A percentile compares a stretch with the other conserved stretches of the same genome.
phyloP scores from a whole-genome alignment of 78 protist species.

The Protostelium mycophagum region DNA sequence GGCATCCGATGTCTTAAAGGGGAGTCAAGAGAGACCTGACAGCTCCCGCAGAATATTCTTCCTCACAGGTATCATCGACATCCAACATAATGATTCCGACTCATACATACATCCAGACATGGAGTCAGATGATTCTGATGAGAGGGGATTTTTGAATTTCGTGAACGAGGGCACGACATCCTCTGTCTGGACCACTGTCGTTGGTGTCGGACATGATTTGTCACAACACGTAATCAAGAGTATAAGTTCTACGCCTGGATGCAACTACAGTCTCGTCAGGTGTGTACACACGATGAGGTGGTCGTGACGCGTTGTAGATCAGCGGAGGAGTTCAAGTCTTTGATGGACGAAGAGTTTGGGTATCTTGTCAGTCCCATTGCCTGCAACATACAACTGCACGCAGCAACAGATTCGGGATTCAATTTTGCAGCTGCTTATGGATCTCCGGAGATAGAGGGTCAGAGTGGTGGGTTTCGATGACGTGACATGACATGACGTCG shows the following conservation, averaged over 20 bases:
- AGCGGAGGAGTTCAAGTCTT: background rate
- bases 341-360: background rate
- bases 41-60: background rate
- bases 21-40: background rate
- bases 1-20: background rate
- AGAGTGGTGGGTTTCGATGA: background rate
- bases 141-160: background rate
- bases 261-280: slow-evolving; percentile 2
- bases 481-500: background rate
- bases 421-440: background rate
- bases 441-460: background rate
- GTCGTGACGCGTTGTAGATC: no score
- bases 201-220: background rate
- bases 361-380: background rate
- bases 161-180: background rate
- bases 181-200: background rate
- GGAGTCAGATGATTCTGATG: background rate
- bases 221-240: background rate
- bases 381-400: background rate
- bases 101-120: background rate
- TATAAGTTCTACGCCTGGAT: background rate
- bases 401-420: background rate
- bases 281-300: no score
- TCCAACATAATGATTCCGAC: background rate
- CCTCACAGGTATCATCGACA: background rate